phyloP scores from a whole-genome alignment of 805 yeast genomes.

The Candida andamanensis region DNA sequence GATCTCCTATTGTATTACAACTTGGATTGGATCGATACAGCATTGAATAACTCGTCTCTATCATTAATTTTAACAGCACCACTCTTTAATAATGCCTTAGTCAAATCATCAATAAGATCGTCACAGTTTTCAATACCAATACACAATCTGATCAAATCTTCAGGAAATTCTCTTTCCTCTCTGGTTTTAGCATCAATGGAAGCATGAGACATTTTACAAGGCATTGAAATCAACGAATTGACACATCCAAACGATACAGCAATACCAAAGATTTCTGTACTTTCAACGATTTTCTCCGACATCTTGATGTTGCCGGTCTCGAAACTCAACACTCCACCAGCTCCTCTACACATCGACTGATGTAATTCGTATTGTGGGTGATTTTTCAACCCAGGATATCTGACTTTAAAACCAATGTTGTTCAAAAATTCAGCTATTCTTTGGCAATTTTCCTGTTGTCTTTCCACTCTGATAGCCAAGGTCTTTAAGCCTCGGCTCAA shows the following conservation, averaged over 20 bases:
- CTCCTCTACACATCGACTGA: constrained; percentile 69
- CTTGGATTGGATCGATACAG: constrained; percentile 28
- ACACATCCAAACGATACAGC: constrained; percentile 95
- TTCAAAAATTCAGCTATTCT: constrained; percentile 72
- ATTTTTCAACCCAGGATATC: constrained; percentile 78
- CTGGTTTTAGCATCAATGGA: constrained; percentile 85
- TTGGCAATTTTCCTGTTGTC: constrained; percentile 79
- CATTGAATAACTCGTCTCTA: constrained; percentile 37
- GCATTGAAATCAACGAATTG: constrained; percentile 86
- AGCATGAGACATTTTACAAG: constrained; percentile 97
- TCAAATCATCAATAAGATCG: constrained; percentile 79
- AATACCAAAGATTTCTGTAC: constrained; percentile 73
- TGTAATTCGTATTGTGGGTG: constrained; percentile 84
- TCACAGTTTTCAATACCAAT: constrained; percentile 83
- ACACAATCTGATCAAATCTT: constrained; percentile 84
- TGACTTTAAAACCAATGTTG: constrained; percentile 63
- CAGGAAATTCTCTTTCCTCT: constrained; percentile 85
- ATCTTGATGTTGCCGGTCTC: constrained; percentile 74
- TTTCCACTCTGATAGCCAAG: constrained; percentile 76
- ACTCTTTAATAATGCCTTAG: constrained; percentile 61
- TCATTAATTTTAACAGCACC: constrained; percentile 48
- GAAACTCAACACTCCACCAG: constrained; percentile 84
- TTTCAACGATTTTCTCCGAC: constrained; percentile 69
- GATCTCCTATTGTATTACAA: constrained; percentile 6
- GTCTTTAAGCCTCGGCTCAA: constrained; percentile 86